Percentiles rank a stretch among this genome's conserved stretches.
These are phyloP conservation scores for Cucurbita pepo DNA, from an alignment of 306 rosid genomes.

Conservation along the genomic window DNA sequence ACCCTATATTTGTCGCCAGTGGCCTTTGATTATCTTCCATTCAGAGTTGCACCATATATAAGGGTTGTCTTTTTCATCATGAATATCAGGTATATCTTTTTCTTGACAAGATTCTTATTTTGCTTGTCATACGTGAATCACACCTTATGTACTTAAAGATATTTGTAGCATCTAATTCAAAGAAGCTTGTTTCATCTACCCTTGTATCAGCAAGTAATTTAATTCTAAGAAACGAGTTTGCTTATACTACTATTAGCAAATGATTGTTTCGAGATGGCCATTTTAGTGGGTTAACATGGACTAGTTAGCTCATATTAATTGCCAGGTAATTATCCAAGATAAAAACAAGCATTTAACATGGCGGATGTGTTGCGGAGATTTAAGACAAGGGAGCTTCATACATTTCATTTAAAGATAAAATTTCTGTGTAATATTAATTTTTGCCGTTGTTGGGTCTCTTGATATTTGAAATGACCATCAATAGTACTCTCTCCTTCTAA, in stretches of 20 bases:
- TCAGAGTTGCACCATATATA: conserved; percentile 87
- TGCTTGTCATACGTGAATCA: background rate
- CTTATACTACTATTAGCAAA: background rate
- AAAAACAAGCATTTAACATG: background rate
- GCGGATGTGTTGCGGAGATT: background rate
- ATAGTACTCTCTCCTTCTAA: background rate
- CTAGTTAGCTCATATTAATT: background rate
- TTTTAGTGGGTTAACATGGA: background rate
- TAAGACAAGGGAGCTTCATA: background rate
- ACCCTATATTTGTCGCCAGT: conserved; percentile 51
- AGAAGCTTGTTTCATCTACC: background rate
- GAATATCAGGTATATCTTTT: conserved; percentile 52
- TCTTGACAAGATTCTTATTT: background rate
- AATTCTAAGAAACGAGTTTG: background rate
- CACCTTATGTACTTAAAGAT: background rate
- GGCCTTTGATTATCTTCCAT: conserved; percentile 60
- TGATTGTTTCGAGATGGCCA: background rate
- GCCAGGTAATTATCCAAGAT: background rate
- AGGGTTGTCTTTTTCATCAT: conserved; percentile 74
- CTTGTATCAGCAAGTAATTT: background rate
- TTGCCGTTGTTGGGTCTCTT: background rate
- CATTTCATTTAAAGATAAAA: background rate
- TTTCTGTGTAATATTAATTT: background rate
- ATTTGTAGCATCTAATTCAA: background rate
- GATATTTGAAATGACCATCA: background rate